These are phyloP conservation scores for Trichoderma koningiopsis DNA, from an alignment of 2,329 filamentous ascomycete species.

Conservation along the genomic window DNA sequence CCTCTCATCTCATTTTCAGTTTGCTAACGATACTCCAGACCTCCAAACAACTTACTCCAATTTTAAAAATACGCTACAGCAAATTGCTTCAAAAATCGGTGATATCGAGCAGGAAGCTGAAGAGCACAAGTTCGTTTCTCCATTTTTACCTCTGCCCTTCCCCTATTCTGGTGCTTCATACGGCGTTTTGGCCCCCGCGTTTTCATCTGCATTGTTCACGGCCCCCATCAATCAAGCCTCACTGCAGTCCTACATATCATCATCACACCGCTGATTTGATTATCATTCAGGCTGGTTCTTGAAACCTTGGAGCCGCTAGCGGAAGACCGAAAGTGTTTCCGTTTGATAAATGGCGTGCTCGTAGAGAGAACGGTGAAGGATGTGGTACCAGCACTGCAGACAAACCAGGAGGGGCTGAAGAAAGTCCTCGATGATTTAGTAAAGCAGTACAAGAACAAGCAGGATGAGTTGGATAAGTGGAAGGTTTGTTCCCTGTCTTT, in stretches of 20 bases:
- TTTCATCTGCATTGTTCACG: background rate
- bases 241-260: constrained; percentile 38
- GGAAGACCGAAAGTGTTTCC: constrained; percentile 91
- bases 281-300: constrained; percentile 73
- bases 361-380: constrained; percentile 93
- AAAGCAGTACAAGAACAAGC: constrained; percentile 94
- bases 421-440: constrained; percentile 93
- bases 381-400: constrained; percentile 86
- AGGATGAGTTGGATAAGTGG: constrained; percentile 96
- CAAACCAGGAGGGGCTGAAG: constrained; percentile 89
- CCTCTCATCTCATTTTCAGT: background rate
- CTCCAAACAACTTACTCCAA: constrained; percentile 78
- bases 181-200: background rate
- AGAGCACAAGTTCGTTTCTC: constrained; percentile 83
- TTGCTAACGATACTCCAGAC: constrained; percentile 53
- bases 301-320: constrained; percentile 85
- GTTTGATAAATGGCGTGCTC: constrained; percentile 95
- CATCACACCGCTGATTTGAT: constrained; percentile 31
- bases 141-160: background rate
- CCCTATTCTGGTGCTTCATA: background rate
- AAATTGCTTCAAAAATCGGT: constrained; percentile 93
- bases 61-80: constrained; percentile 79
- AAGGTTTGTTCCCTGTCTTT: constrained; percentile 65
- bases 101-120: constrained; percentile 97
- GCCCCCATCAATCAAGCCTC: constrained; percentile 33